Evolutionary conservation across 2,329 filamentous ascomycete genomes (phyloP), one percentile per base, ranked within the genome.

Genomic region (Trichoderma atrobrunneum): DNA sequence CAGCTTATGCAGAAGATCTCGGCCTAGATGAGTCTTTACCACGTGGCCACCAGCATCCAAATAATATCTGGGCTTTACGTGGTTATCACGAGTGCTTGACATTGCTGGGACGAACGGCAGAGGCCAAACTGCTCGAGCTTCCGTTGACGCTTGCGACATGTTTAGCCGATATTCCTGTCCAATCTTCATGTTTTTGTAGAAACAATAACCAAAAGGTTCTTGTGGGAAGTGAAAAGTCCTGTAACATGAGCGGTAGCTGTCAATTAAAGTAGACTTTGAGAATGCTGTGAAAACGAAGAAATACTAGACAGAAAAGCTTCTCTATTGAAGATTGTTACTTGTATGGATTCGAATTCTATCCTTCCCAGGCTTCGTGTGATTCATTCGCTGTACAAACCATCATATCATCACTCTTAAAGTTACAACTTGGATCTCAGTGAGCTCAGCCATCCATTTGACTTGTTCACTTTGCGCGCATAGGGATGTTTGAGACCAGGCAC

Each of bases 41-140:
- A 90, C 1, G 84, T 91, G 28, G 87, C 89, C 1, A 80, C 87
- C 87, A 88, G 73, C 92, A 93, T 79, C 89, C 87, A 6, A 90
- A 90, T 64, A 94, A 93, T 74, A 88, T 94, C 0, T 94, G 92
- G 92, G 87, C 90, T 26, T 79, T 94, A 73, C 89, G 92, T 76
- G 92, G 92, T 0, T 91, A 89, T 73, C 86, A 92, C 72, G 92
- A 93, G 80, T 93, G 91, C 77, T 18, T 80, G 85, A 56, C 14
- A 21, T 66, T 56, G 21, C 48, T 66, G 16, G 16, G 67, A 74
- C 2, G 80, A 78, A 0, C 83, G 84, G 74, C 84, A 82, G 2
- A 73, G 75, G 14, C 77, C 79, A 24, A 70, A 79, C 18, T 76
- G 59, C 68, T 62, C 3, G 68, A 78, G 71, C 77, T 84, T 74